These are phyloP conservation scores for Xylaria sp. DNA, from an alignment of 2,329 filamentous ascomycete species.

Conservation along the genomic window DNA sequence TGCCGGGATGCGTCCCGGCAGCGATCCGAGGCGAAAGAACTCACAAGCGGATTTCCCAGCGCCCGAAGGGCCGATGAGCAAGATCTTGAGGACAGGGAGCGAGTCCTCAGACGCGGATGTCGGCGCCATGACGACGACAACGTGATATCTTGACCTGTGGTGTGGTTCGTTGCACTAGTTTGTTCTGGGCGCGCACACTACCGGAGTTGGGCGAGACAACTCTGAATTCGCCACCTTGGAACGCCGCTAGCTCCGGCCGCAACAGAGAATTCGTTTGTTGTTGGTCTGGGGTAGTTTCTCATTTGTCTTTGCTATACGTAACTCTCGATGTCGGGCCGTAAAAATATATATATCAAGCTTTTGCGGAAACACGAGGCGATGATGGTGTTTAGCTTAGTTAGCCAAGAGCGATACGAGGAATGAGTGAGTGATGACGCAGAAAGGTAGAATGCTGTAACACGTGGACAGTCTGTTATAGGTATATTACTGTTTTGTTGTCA, in stretches of 20 bases:
- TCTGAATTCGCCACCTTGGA: slow-evolving; percentile 3
- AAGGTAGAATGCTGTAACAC: slow-evolving; percentile 13
- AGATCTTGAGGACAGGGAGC: slow-evolving; percentile 62
- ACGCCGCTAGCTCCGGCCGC: neutral
- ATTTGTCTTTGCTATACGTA: neutral
- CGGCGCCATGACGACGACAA: slow-evolving; percentile 45
- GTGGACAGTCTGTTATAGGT: slow-evolving; percentile 11
- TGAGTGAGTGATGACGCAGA: slow-evolving; percentile 14
- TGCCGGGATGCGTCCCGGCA: neutral
- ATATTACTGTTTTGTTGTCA: neutral
- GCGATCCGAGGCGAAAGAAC: slow-evolving; percentile 40
- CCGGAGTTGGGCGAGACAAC: slow-evolving; percentile 4
- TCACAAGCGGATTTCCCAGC: slow-evolving; percentile 65
- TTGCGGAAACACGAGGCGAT: neutral
- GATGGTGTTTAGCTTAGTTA: neutral
- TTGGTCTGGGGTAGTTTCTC: no score
- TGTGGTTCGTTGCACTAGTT: neutral
- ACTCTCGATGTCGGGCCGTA: neutral
- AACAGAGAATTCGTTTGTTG: neutral
- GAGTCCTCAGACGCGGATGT: slow-evolving; percentile 56
- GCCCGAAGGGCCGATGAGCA: slow-evolving; percentile 66
- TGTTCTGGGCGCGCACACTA: neutral
- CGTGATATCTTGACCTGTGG: neutral
- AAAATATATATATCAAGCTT: neutral
- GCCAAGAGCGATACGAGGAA: neutral